phyloP scores from a whole-genome alignment of 2,329 filamentous ascomycete genomes.

The Pseudogymnoascus sp. region DNA sequence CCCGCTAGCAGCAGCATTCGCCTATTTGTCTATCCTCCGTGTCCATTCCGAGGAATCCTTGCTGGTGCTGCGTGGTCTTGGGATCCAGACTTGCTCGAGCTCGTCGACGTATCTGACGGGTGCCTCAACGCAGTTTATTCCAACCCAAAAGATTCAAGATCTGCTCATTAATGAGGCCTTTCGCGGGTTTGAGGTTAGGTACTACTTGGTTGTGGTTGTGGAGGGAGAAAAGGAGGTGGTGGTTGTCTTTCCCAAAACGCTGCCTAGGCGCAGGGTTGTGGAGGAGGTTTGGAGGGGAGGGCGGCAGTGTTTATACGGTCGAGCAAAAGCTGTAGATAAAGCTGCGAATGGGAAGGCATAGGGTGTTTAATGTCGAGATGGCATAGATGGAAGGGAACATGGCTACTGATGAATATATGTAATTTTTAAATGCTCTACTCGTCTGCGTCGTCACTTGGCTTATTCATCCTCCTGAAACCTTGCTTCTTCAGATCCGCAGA shows the following conservation, averaged over 20 bases:
- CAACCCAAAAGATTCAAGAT: constrained; percentile 84
- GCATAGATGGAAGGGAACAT: constrained; percentile 11
- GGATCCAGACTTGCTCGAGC: constrained; percentile 76
- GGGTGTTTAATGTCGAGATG: constrained; percentile 7
- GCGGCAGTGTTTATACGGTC: constrained; percentile 72
- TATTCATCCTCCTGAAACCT: constrained; percentile 23
- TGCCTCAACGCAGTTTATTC: constrained; percentile 66
- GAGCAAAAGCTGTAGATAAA: constrained; percentile 9
- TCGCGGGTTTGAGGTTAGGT: constrained; percentile 78
- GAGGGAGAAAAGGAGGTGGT: constrained; percentile 81
- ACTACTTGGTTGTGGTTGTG: constrained; percentile 83
- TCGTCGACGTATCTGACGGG: constrained; percentile 57
- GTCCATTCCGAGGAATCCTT: constrained; percentile 66
- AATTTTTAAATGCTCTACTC: constrained; percentile 20
- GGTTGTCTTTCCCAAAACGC: constrained; percentile 81
- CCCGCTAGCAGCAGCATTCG: constrained; percentile 29
- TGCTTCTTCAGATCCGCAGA: constrained; percentile 38
- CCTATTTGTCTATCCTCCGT: constrained; percentile 39
- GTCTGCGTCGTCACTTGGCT: constrained; percentile 25
- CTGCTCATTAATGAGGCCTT: constrained; percentile 95
- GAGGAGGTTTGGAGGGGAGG: constrained; percentile 87
- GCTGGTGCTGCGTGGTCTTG: constrained; percentile 77
- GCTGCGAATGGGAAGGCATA: constrained; percentile 25
- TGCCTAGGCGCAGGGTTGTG: constrained; percentile 66
- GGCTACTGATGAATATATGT: constrained; percentile 11